Evolutionary conservation across 108 stramenopile genomes (phyloP), one percentile per base, ranked within the genome.

Genomic region (Discostella stelligeroides): DNA sequence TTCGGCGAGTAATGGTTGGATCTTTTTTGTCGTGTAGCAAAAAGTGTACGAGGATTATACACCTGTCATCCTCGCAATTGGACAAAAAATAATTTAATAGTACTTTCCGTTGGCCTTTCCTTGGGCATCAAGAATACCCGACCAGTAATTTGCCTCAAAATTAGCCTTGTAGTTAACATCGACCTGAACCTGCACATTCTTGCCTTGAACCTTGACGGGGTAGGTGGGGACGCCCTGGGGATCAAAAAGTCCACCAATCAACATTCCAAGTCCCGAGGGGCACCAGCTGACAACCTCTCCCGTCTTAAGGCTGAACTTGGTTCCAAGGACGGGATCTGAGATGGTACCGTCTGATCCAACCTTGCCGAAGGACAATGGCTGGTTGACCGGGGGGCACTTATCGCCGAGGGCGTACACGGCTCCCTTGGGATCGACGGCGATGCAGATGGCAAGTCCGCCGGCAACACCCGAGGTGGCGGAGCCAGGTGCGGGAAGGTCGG

Each of bases 31-130:
- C 6, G 34, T 34, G 34, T 34, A 34, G 34, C 34, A 34, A 34
- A 6, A 6, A 34, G 3, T 34, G 34, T n/a, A 34, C 34, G 34
- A 34, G 34, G 34, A 34, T 5, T 6, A 34, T 6, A 34, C 34
- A 34, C 34, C 34, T 34, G 6, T 34, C 34, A 34, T 34, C 34
- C 34, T 34, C 34, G 34, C 6, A 34, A 34, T 6, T 5, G 34
- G 34, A 3, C 15, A 65, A 21, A n/a, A 38, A 49, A 13, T 17
- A 41, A 76, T 81, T 88, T 94, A 98, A 82, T 98, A 98, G 96
- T 98, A 98, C 84, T 95, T 97, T 67, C 98, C 98, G 75, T 95
- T 88, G 84, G 95, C 79, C 90, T 98, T 98, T 63, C 98, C 98
- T 78, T 98, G 96, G 70, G 98, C 98, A 88, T 98, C 98, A 58